Conservation (phyloP, 768 basidiomycete genomes). For the Hortiboletus flavorubellus region DNA sequence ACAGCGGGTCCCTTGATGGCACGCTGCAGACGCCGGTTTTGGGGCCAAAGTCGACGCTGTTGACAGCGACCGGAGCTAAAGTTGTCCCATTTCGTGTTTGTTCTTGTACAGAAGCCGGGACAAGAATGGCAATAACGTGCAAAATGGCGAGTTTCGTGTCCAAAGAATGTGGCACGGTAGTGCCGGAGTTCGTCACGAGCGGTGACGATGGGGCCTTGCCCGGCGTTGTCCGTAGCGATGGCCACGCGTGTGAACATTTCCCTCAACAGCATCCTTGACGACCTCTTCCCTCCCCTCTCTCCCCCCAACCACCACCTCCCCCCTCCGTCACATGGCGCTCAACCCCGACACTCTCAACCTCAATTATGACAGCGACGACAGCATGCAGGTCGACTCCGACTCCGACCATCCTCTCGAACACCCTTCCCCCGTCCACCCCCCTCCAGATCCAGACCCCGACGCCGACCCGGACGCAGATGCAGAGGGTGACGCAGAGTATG, state of each 20-base stretch:
- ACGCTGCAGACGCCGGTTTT: slow-evolving; percentile 15
- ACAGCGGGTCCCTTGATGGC: slow-evolving; percentile 19
- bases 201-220: slow-evolving; percentile 42
- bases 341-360: slow-evolving; percentile 46
- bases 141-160: slow-evolving; percentile 25
- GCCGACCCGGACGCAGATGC: slow-evolving; percentile 45
- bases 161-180: slow-evolving; percentile 32
- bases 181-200: slow-evolving; percentile 40
- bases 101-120: slow-evolving; percentile 1
- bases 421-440: slow-evolving; percentile 17
- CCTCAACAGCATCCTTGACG: slow-evolving; percentile 41
- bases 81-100: neutral
- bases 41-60: slow-evolving; percentile 4
- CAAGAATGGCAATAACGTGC: slow-evolving; percentile 4
- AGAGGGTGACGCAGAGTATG: slow-evolving; percentile 42
- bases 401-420: slow-evolving; percentile 29
- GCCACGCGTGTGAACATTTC: slow-evolving; percentile 41
- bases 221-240: slow-evolving; percentile 42
- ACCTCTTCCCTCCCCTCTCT: slow-evolving; percentile 35
- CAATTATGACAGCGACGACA: slow-evolving; percentile 51
- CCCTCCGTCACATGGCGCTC: slow-evolving; percentile 29
- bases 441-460: slow-evolving; percentile 44
- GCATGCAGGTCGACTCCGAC: slow-evolving; percentile 73
- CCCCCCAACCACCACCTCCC: slow-evolving; percentile 35
- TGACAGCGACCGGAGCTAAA: slow-evolving; percentile 1